Base-by-base conservation (phyloP, 305 asterid genomes). In the Plantago rigida region DNA sequence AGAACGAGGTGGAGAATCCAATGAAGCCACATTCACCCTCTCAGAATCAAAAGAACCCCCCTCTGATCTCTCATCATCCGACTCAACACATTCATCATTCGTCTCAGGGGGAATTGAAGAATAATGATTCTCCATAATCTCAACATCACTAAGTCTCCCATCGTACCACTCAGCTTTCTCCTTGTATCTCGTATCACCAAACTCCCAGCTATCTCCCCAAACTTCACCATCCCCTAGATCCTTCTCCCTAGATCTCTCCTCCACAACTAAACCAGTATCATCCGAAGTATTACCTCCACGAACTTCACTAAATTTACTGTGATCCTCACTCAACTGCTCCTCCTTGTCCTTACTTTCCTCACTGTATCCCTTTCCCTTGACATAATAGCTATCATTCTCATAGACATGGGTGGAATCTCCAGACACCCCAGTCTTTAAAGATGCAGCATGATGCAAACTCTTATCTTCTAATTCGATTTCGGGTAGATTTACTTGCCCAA, bases 1-100 rank as follows among this genome's bases (percentile, higher is more conserved):
- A n/a, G 96, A 89, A 36, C 73, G 86, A 48, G 89, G 93, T 70
- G 86, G 89, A 29, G 96, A 84, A 79, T 84, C 94, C 47, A 84
- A 71, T 2, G 84, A 67, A 70, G 77, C 95, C 45, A 82, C 85
- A 75, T 84, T 81, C 63, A 84, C 96, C 80, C 71, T 78, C 85
- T 80, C 84, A 13, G 93, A 83, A 70, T 76, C 95, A 62, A 83
- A 78, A 12, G 95, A 84, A 47, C 77, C 89, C 5, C 84, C 82
- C 3, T 74, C 84, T 1, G 91, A 82, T 68, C 74, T 77, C 65
- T 75, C 94, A 73, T 79, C 84, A 31, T 82, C 94, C 48, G 72
- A 64, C 51, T 70, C 90, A 74, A 71, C 63, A 67, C 72, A 67
- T 52, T 71, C 82, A 64, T 72, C 83, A 47, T 78, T 63, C 15